A percentile compares a stretch with the other conserved stretches of the same genome.
These are phyloP conservation scores for Chlorella vulgaris DNA, from an alignment of 139 green algal species.

Conservation along the genomic window DNA sequence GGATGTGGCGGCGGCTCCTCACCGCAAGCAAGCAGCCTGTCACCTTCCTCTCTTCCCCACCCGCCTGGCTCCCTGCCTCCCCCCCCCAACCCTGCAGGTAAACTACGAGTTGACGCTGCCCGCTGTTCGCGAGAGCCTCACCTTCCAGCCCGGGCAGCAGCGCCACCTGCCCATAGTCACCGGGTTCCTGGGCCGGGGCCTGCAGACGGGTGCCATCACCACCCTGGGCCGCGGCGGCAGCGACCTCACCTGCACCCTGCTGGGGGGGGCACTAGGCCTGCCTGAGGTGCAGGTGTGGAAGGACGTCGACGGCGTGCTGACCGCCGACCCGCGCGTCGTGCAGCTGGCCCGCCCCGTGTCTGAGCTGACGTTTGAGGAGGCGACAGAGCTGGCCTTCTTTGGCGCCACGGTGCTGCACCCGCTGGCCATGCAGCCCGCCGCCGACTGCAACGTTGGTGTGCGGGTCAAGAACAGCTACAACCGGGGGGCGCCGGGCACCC, in stretches of 20 bases:
- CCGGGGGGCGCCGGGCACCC: constrained; percentile 79
- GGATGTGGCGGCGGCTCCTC: no score
- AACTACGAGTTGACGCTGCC: constrained; percentile 61
- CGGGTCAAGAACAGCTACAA: constrained; percentile 99
- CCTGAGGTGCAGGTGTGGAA: constrained; percentile 98
- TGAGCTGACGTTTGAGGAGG: constrained; percentile 97
- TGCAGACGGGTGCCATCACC: constrained; percentile 85
- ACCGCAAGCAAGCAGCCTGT: neutral
- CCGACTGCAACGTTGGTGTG: constrained; percentile 78
- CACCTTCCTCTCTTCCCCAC: neutral
- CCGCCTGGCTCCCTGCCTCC: neutral
- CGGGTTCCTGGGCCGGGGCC: constrained; percentile 91
- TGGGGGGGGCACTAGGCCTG: constrained; percentile 86
- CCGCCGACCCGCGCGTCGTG: constrained; percentile 89
- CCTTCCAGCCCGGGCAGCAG: neutral
- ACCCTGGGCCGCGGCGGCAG: constrained; percentile 95
- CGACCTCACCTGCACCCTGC: constrained; percentile 94
- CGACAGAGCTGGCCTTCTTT: constrained; percentile 98
- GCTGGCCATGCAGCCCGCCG: constrained; percentile 92
- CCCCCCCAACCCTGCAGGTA: constrained; percentile 40
- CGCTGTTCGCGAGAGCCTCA: constrained; percentile 46
- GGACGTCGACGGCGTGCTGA: constrained; percentile 98
- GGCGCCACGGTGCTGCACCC: constrained; percentile 97
- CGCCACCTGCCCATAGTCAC: constrained; percentile 85
- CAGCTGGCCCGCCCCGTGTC: constrained; percentile 75